Conservation (phyloP, 106 monocot genomes). For the Ottelia alismoides region DNA sequence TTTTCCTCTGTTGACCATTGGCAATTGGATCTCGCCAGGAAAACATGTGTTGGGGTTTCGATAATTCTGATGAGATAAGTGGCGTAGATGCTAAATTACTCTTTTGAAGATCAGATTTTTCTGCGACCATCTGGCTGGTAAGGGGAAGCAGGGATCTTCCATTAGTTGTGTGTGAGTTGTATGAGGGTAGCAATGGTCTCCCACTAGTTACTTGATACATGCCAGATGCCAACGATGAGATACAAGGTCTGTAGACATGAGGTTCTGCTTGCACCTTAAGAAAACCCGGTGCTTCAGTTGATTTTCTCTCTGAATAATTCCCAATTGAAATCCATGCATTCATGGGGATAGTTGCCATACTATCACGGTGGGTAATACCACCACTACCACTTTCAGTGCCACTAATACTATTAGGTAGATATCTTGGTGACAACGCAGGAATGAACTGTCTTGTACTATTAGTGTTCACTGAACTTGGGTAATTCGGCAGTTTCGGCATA, state of each 20-base stretch:
- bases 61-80: constrained; percentile 31
- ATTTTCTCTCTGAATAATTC: constrained; percentile 15
- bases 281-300: constrained; percentile 3
- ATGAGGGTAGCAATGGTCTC: too few species aligned
- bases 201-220: too few species aligned
- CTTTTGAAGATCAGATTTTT: constrained; percentile 19
- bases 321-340: constrained; percentile 59
- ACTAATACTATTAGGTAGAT: too few species aligned
- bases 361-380: too few species aligned
- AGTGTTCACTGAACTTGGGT: background rate
- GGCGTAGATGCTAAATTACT: constrained; percentile 45
- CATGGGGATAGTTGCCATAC: too few species aligned
- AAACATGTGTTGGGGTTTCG: constrained; percentile 21
- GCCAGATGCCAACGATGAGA: too few species aligned
- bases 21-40: constrained; percentile 43
- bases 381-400: too few species aligned
- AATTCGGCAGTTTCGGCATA: constrained; percentile 16
- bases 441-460: constrained; percentile 13
- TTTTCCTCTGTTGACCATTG: constrained; percentile 26
- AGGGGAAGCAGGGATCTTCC: too few species aligned
- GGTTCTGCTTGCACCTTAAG: constrained; percentile 19
- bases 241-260: too few species aligned
- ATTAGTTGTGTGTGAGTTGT: too few species aligned
- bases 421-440: constrained; percentile 12
- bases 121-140: constrained; percentile 10